Base-by-base conservation (phyloP, 768 basidiomycete species). In the Crepidotus variabilis region DNA sequence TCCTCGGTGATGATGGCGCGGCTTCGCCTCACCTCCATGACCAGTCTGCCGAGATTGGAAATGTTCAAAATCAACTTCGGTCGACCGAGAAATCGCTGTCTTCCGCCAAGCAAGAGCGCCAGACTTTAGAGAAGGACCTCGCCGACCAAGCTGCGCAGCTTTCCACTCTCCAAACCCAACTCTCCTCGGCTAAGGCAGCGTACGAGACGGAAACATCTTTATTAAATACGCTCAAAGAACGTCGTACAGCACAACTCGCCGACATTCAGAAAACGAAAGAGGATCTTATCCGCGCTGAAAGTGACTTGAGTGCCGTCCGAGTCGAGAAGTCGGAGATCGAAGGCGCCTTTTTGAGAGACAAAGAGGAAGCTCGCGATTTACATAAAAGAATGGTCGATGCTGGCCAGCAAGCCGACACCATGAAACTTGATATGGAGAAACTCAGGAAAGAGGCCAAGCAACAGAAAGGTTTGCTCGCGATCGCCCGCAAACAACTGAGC, bases 261-360 rank as follows among this genome's bases (percentile, higher is more conserved):
- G 86, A 89, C 18, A 88, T 97, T 24, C 80, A 86, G 63, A 88
- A 84, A 67, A 69, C 84, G 2, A 79, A 82, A 51, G 82, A 87
- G 52, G 90, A 96, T 57, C 74, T 98, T 35, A 98, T 99, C 61
- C 78, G 80, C 43, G 87, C 90, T 3, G 95, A 98, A 74, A 94
- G 92, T 66, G 94, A 98, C 61, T 78, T 99, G 39, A 93, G 91
- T 60, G 94, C 89, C 7, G 66, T 96, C 47, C 78, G 88, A 14
- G 84, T 93, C 20, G 94, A 98, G 74, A 98, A 95, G 75, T 77
- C 87, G 6, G 97, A 98, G 71, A 77, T 98, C 20, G 94, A 95
- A 69, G 91, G 93, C 9, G 73, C 82, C 1, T 81, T 95, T 55
- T 69, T 99, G 58, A 80, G 90, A 35, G 97, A 98, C 69, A 98